These are phyloP conservation scores for Rhynchospora tenuis DNA, from an alignment of 176 grass and related monocot species.

Conservation along the genomic window DNA sequence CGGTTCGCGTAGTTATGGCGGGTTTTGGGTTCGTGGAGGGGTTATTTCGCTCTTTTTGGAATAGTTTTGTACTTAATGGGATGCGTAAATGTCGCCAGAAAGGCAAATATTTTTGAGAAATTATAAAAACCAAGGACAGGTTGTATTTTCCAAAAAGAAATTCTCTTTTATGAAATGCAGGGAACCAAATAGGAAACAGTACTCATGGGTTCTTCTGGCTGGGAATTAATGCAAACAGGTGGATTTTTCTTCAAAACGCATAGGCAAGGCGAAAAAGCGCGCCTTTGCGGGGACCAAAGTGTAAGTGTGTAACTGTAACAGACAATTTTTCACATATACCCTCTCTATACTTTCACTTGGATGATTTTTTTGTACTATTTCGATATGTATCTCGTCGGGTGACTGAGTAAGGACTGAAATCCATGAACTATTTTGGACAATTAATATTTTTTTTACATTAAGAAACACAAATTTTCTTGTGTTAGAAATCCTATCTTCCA, in stretches of 20 bases:
- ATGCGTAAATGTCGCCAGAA: slow-evolving; percentile 19
- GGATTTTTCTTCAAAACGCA: slow-evolving; percentile 13
- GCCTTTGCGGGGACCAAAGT: background rate
- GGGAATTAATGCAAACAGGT: slow-evolving; percentile 21
- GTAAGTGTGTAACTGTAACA: background rate
- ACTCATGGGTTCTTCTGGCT: background rate
- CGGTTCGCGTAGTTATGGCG: background rate
- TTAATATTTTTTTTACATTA: too few relatives aligned
- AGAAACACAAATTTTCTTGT: too few relatives aligned
- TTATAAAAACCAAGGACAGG: slow-evolving; percentile 7
- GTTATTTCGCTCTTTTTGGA: slow-evolving; percentile 9
- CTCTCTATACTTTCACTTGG: background rate
- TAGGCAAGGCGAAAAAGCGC: background rate
- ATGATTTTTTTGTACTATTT: background rate
- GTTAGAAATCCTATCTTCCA: too few relatives aligned
- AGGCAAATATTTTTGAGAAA: slow-evolving; percentile 9
- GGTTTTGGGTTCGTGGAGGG: background rate
- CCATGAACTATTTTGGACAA: too few relatives aligned
- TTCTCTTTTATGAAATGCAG: slow-evolving; percentile 4
- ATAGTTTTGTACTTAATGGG: slow-evolving; percentile 15
- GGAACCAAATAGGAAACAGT: slow-evolving; percentile 13
- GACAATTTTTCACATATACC: background rate
- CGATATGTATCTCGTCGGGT: too few relatives aligned
- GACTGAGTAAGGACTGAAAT: too few relatives aligned
- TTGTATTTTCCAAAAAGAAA: slow-evolving; percentile 21